Base-by-base conservation (phyloP, 192 early-diverging fungal genomes). In the Coemansia erecta region DNA sequence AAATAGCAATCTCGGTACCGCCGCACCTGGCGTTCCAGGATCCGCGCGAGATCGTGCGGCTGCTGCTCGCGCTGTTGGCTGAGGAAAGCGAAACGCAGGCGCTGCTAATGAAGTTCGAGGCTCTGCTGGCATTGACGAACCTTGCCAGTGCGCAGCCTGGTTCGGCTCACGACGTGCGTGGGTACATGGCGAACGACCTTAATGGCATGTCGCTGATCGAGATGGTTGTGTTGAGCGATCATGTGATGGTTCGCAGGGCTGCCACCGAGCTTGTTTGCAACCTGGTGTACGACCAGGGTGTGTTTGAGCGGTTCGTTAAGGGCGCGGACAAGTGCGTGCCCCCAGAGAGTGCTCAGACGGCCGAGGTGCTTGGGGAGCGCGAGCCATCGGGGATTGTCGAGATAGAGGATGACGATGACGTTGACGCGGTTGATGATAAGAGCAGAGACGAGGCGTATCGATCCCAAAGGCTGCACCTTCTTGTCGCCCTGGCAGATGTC, bases 181-280 rank as follows among this genome's bases (percentile, higher is more conserved):
- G 61, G 0, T 77, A 79, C 8, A 85, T 93, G 58, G 75, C 76
- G 21, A 72, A 81, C 23, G 66, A 81, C 17, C 80, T 73, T 2
- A 70, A 84, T 45, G 93, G 89, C 7, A 67, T 95, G 11, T 49
- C 82, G 12, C 73, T 84, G 11, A 83, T 96, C 60, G 91, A 97
- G 68, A 82, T 82, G 26, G 72, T 90, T 18, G 86, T 92, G 65
- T 84, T 97, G 45, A 89, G 87, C n/a, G 86, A 89, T 42, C 83
- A 95, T 55, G 80, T 58, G 4, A 58, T 97, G 72, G 82, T 97
- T 10, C 85, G 86, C 19, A 81, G 94, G 2, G 94, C 94, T 1
- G 90, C 94, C 1, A 94, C 94, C 0, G 95, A 98, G 68, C 78
- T 88, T 0, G 57, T 97, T 1, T 98, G 95, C 68, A 98, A 98